A percentile compares a stretch with the other conserved stretches of the same genome.
Evolutionary conservation across 257 asterid species (phyloP).

Genomic region (Solanum tarapatanum): DNA sequence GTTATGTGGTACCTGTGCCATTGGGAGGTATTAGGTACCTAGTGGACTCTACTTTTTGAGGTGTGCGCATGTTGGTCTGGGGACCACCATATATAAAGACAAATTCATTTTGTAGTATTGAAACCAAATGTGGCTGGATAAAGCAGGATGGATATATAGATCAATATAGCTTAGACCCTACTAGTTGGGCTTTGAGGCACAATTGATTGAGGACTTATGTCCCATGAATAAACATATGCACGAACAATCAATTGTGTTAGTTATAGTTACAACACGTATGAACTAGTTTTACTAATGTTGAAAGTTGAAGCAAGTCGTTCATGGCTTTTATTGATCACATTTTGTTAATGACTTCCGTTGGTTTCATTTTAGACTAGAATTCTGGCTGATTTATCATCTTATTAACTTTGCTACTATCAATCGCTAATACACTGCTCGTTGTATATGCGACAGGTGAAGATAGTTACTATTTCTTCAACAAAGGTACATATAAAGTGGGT

Average conservation of each 20-base stretch:
- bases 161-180: not conserved
- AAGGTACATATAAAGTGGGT: conserved; percentile 83
- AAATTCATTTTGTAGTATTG: not conserved
- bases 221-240: not conserved
- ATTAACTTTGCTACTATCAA: conserved; percentile 2
- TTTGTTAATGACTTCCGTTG: not conserved
- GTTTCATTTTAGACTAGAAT: not conserved
- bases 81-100: not conserved
- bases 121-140: not conserved
- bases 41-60: not conserved
- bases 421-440: not conserved
- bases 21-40: not conserved
- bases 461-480: conserved; percentile 56
- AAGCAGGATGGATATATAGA: not conserved
- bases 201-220: not conserved
- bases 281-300: not conserved
- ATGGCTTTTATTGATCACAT: not conserved
- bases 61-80: not conserved
- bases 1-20: not conserved
- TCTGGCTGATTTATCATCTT: not conserved
- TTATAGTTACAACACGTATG: not conserved
- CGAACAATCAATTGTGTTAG: not conserved
- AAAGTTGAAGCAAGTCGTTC: not conserved
- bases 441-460: conserved; percentile 56
- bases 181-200: not conserved